Evolutionary conservation across 2,329 filamentous ascomycete species (phyloP).

Genomic region (Geoglossum cookeanum): DNA sequence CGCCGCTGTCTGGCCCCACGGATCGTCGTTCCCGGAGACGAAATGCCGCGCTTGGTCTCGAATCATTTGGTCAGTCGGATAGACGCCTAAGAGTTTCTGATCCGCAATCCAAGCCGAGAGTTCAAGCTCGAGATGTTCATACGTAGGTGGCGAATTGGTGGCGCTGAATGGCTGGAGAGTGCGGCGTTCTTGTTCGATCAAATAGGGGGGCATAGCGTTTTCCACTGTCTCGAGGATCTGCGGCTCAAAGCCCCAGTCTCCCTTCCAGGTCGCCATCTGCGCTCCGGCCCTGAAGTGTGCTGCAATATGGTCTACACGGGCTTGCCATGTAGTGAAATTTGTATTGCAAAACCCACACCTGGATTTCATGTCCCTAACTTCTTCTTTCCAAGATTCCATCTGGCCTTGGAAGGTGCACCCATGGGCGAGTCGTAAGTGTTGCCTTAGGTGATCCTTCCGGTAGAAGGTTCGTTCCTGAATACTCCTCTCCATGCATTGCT

Average conservation of each 20-base stretch:
- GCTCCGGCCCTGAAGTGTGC: slow-evolving; percentile 21
- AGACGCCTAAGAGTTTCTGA: slow-evolving; percentile 16
- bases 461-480: slow-evolving; percentile 41
- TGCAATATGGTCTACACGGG: slow-evolving; percentile 23
- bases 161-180: slow-evolving; percentile 17
- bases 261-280: slow-evolving; percentile 22
- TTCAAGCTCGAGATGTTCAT: slow-evolving; percentile 20
- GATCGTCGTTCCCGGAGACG: slow-evolving; percentile 17
- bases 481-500: slow-evolving; percentile 46
- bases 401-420: slow-evolving; percentile 38
- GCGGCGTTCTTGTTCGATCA: slow-evolving; percentile 18
- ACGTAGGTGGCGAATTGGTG: neutral
- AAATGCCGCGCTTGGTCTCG: slow-evolving; percentile 16
- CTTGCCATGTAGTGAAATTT: slow-evolving; percentile 25
- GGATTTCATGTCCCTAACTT: slow-evolving; percentile 32
- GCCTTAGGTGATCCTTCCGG: slow-evolving; percentile 41
- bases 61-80: slow-evolving; percentile 18
- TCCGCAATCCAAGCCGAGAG: slow-evolving; percentile 21
- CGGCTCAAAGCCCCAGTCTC: slow-evolving; percentile 22
- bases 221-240: slow-evolving; percentile 17
- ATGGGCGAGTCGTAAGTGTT: slow-evolving; percentile 41
- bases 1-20: slow-evolving; percentile 24
- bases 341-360: slow-evolving; percentile 25
- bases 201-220: slow-evolving; percentile 19
- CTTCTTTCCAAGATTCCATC: slow-evolving; percentile 47